These are phyloP conservation scores for Alternaria sp. DNA, from an alignment of 2,329 filamentous ascomycete species.

Conservation along the genomic window DNA sequence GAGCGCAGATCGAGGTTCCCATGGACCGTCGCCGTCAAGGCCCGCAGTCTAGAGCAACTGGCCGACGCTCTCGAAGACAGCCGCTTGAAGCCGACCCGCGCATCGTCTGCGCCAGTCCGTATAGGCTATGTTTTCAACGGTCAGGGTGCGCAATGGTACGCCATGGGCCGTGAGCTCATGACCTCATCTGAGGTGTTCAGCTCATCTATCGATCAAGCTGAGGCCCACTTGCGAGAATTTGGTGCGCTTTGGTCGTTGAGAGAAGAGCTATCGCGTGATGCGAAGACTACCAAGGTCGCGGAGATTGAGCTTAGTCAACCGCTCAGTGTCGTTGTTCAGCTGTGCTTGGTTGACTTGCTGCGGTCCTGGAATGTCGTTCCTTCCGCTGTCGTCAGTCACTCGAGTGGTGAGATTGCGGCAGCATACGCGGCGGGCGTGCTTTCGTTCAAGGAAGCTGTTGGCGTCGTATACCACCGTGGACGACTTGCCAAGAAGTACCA, in stretches of 20 bases:
- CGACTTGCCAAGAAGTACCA: slow-evolving; percentile 18
- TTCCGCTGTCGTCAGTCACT: slow-evolving; percentile 23
- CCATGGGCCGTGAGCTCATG: slow-evolving; percentile 4
- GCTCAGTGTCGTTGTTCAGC: slow-evolving; percentile 25
- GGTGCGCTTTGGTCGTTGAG: slow-evolving; percentile 1
- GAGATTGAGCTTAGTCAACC: slow-evolving; percentile 22
- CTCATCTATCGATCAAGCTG: not conserved
- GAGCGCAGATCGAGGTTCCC: slow-evolving; percentile 8
- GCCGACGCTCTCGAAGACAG: not conserved
- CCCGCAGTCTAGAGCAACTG: not conserved
- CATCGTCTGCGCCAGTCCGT: not conserved
- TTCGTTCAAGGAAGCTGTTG: slow-evolving; percentile 15
- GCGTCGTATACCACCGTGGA: slow-evolving; percentile 22
- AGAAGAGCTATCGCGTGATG: slow-evolving; percentile 1
- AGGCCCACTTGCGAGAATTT: not conserved
- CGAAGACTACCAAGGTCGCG: not conserved
- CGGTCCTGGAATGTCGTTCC: slow-evolving; percentile 12
- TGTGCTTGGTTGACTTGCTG: slow-evolving; percentile 22
- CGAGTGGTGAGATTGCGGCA: slow-evolving; percentile 37
- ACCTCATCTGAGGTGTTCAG: not conserved
- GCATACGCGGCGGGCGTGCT: slow-evolving; percentile 31
- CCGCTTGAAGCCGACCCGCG: not conserved
- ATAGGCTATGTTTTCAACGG: not conserved
- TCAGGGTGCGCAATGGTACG: slow-evolving; percentile 4
- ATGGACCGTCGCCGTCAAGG: not conserved